phyloP scores from a whole-genome alignment of 148 eudicot species.

The Nepenthes gracilis region DNA sequence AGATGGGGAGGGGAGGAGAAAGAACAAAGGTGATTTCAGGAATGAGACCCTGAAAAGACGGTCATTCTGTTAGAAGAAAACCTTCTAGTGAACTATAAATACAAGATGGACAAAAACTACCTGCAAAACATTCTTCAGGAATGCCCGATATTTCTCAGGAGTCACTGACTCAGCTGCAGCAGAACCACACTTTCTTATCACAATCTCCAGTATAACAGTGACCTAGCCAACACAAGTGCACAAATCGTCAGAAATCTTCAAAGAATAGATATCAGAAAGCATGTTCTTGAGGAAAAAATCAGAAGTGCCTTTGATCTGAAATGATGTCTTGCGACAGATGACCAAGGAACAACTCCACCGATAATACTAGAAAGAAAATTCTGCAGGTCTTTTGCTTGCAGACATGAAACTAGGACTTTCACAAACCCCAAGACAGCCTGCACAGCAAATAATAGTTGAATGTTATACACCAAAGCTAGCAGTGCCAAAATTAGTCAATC shows the following conservation, averaged over 20 bases:
- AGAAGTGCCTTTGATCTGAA: constrained; percentile 62
- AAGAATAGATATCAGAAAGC: not conserved
- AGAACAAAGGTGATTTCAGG: too few species aligned
- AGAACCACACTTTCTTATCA: constrained; percentile 75
- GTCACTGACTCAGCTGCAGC: constrained; percentile 39
- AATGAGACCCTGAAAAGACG: too few species aligned
- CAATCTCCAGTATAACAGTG: constrained; percentile 74
- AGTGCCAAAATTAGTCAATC: not conserved
- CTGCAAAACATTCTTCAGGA: constrained; percentile 49
- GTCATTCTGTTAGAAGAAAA: not conserved
- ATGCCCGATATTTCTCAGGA: constrained; percentile 57
- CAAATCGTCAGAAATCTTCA: not conserved
- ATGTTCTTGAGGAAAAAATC: not conserved
- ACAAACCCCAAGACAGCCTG: constrained; percentile 88
- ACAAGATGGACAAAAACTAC: constrained; percentile 20
- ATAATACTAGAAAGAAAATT: constrained; percentile 45
- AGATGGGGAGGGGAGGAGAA: too few species aligned
- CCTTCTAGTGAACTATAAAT: not conserved
- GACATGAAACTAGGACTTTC: constrained; percentile 70
- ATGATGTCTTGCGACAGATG: constrained; percentile 80
- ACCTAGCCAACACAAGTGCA: constrained; percentile 32
- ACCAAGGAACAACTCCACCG: constrained; percentile 72
- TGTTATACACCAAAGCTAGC: not conserved
- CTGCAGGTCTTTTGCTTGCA: constrained; percentile 53
- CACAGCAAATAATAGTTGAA: constrained; percentile 3